A percentile compares a stretch with the other conserved stretches of the same genome.
These are phyloP conservation scores for Pneumocystis jirovecii DNA, from an alignment of 1,139 yeast genomes.

Conservation along the genomic window DNA sequence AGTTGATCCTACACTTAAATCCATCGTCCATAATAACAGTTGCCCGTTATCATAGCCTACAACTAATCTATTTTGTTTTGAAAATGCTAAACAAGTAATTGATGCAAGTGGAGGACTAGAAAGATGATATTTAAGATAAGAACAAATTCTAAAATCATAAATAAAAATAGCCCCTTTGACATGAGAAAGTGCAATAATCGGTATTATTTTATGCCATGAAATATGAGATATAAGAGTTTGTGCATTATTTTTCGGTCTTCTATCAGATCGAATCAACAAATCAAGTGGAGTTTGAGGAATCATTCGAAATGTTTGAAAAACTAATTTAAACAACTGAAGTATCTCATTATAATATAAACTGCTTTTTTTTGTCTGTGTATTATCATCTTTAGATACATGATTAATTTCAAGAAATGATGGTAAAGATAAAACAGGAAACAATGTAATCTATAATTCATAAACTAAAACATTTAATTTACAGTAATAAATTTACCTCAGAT, in stretches of 20 bases:
- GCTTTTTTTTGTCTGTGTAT: neutral
- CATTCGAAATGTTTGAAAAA: neutral
- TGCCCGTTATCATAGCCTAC: neutral
- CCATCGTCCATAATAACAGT: neutral
- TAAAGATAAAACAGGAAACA: neutral
- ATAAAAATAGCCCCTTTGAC: neutral
- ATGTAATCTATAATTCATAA: neutral
- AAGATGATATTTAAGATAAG: neutral
- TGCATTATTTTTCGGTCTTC: neutral
- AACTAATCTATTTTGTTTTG: neutral
- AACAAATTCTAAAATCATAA: neutral
- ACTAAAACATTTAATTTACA: neutral
- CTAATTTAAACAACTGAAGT: neutral
- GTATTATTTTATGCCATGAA: neutral
- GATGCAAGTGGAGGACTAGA: neutral
- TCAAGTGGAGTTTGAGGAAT: neutral
- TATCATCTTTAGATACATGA: neutral
- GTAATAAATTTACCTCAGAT: neutral
- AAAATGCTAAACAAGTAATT: neutral
- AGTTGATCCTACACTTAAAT: neutral
- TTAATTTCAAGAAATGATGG: neutral
- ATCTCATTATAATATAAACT: neutral
- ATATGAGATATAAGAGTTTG: neutral
- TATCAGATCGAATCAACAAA: neutral
- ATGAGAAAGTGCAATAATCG: neutral